These are phyloP conservation scores for Solanum arcanum DNA, from an alignment of 257 asterid species.

Conservation along the genomic window DNA sequence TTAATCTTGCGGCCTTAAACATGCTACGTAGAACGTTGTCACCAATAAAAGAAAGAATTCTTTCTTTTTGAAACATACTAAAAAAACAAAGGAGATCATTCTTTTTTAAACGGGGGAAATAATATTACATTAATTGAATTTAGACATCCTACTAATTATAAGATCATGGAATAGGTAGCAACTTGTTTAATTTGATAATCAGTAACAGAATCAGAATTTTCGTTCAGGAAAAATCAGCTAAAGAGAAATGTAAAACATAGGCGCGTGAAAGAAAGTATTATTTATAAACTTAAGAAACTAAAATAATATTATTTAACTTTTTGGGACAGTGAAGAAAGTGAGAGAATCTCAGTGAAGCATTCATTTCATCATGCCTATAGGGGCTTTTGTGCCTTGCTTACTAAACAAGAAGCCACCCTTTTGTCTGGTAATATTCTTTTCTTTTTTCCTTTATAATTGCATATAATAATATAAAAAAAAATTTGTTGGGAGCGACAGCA, in stretches of 20 bases:
- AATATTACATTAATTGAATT: not conserved
- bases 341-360: slow-evolving; percentile 17
- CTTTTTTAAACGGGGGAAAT: no score
- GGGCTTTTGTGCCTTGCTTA: slow-evolving; percentile 67
- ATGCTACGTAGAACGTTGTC: no score
- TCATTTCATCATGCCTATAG: slow-evolving; percentile 48
- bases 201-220: not conserved
- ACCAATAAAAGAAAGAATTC: no score
- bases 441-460: not conserved
- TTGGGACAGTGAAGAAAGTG: slow-evolving; percentile 37
- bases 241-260: not conserved
- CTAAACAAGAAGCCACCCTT: slow-evolving; percentile 46
- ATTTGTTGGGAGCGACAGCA: fast-evolving
- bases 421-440: slow-evolving; percentile 32
- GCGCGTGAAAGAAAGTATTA: not conserved
- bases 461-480: not conserved
- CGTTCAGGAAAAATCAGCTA: no score
- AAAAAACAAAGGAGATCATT: no score
- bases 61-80: no score
- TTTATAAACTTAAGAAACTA: not conserved
- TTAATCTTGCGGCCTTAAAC: no score
- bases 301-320: not conserved
- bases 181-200: not conserved
- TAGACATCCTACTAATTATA: not conserved
- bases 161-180: not conserved